A percentile compares a stretch with the other conserved stretches of the same genome.
phyloP scores from a whole-genome alignment of 306 rosid species.

The Quercus parvula region DNA sequence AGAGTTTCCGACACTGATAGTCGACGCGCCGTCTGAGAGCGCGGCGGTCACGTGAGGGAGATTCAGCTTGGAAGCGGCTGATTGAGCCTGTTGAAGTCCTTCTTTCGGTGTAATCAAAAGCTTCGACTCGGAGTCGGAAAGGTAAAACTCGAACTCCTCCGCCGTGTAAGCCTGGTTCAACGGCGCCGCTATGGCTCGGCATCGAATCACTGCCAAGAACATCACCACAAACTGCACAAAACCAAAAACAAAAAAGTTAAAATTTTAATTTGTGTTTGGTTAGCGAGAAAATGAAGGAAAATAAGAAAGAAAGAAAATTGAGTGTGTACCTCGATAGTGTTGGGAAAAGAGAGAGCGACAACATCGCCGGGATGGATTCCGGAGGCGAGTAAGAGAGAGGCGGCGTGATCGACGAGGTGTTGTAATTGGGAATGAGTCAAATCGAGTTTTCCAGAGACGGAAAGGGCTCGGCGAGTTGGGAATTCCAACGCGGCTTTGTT shows the following conservation, averaged over 20 bases:
- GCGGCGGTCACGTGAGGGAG: constrained; percentile 51
- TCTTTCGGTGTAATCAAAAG: constrained; percentile 54
- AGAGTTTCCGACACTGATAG: background rate
- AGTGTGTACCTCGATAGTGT: constrained; percentile 59
- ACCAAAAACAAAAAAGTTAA: background rate
- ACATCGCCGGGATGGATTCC: constrained; percentile 67
- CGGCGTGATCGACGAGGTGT: constrained; percentile 55
- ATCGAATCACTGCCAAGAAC: constrained; percentile 81
- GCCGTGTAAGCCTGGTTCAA: constrained; percentile 74
- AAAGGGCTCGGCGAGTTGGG: constrained; percentile 65
- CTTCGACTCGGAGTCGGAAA: constrained; percentile 89
- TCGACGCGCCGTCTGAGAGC: constrained; percentile 18
- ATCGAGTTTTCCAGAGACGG: constrained; percentile 68
- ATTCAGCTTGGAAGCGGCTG: constrained; percentile 67
- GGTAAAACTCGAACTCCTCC: constrained; percentile 85
- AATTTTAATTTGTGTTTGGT: background rate
- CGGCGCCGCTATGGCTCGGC: constrained; percentile 90
- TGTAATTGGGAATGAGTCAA: constrained; percentile 51
- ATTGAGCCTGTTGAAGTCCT: constrained; percentile 46
- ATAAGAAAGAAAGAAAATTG: background rate
- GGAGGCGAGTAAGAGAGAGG: constrained; percentile 44
- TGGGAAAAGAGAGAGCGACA: constrained; percentile 90
- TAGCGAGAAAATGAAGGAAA: background rate
- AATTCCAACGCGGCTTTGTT: constrained; percentile 35
- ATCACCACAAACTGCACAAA: constrained; percentile 50